Conservation (phyloP, 305 asterid species). For the Stenogyne calaminthoides region DNA sequence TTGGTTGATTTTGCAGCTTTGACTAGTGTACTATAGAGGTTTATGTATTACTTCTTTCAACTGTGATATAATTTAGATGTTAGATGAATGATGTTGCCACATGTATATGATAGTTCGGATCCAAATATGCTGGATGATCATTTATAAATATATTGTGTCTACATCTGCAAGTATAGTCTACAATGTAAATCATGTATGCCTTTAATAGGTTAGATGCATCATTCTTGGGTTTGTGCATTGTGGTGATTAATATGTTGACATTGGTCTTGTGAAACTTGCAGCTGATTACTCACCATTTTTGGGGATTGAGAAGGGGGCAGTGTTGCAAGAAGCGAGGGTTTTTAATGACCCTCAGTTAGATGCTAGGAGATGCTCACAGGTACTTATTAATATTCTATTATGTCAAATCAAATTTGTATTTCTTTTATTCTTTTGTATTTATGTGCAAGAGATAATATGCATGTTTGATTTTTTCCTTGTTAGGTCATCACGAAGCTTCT, state of each 20-base stretch:
- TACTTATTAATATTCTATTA: slow-evolving; percentile 1
- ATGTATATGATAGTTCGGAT: slow-evolving; percentile 4
- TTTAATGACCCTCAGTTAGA: slow-evolving; percentile 95
- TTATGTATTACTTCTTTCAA: background rate
- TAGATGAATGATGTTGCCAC: slow-evolving; percentile 1
- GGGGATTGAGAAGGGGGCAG: slow-evolving; percentile 98
- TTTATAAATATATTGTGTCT: background rate
- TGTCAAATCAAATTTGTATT: background rate
- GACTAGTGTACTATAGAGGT: background rate
- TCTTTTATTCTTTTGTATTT: background rate
- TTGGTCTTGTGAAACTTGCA: slow-evolving; percentile 32
- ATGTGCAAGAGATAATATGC: slow-evolving; percentile 19
- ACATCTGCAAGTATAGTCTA: slow-evolving; percentile 19
- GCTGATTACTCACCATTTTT: slow-evolving; percentile 83
- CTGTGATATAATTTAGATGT: background rate
- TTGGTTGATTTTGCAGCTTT: slow-evolving; percentile 12
- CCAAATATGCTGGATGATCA: slow-evolving; percentile 17
- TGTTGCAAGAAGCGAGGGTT: slow-evolving; percentile 92
- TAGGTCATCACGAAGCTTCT: slow-evolving; percentile 98
- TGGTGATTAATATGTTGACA: slow-evolving; percentile 21
- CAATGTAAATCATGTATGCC: background rate
- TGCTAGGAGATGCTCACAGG: slow-evolving; percentile 94
- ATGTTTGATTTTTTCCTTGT: slow-evolving; percentile 22
- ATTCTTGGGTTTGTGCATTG: slow-evolving; percentile 10
- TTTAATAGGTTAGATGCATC: background rate